phyloP scores from a whole-genome alignment of 2,329 filamentous ascomycete species.

The Dactylellina parvicollis region DNA sequence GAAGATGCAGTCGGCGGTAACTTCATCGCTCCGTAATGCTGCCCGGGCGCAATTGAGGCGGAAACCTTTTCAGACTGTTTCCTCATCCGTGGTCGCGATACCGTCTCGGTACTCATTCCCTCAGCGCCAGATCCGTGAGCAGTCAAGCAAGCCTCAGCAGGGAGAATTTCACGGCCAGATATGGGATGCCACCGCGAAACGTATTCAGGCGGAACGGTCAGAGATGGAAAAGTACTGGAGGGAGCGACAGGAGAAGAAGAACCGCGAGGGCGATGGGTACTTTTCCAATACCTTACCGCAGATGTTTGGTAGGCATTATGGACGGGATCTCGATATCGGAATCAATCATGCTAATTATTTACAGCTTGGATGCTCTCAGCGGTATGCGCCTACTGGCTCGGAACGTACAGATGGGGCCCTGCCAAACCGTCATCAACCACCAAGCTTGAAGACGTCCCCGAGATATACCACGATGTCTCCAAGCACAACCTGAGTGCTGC shows the following conservation, averaged over 20 bases:
- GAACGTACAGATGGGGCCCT: constrained; percentile 66
- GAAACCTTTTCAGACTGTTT: constrained; percentile 20
- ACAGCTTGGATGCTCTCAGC: constrained; percentile 59
- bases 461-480: constrained; percentile 69
- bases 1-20: constrained; percentile 39
- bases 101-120: constrained; percentile 13
- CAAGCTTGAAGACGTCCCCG: constrained; percentile 66
- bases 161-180: constrained; percentile 68
- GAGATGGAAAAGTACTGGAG: constrained; percentile 66
- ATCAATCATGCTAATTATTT: constrained; percentile 10
- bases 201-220: constrained; percentile 67
- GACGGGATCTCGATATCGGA: background rate
- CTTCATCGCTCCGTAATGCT: constrained; percentile 27
- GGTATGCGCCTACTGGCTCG: constrained; percentile 69
- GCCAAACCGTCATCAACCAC: constrained; percentile 69
- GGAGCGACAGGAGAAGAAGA: constrained; percentile 59
- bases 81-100: constrained; percentile 17
- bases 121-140: constrained; percentile 31
- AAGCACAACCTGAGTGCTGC: constrained; percentile 74
- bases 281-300: constrained; percentile 65
- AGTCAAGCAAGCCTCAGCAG: constrained; percentile 24
- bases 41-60: constrained; percentile 24
- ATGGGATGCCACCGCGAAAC: constrained; percentile 69
- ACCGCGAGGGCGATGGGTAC: constrained; percentile 59
- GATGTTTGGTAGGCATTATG: constrained; percentile 66